Evolutionary conservation across 2,329 filamentous ascomycete genomes (phyloP).

Genomic region (Aureobasidium sp.): DNA sequence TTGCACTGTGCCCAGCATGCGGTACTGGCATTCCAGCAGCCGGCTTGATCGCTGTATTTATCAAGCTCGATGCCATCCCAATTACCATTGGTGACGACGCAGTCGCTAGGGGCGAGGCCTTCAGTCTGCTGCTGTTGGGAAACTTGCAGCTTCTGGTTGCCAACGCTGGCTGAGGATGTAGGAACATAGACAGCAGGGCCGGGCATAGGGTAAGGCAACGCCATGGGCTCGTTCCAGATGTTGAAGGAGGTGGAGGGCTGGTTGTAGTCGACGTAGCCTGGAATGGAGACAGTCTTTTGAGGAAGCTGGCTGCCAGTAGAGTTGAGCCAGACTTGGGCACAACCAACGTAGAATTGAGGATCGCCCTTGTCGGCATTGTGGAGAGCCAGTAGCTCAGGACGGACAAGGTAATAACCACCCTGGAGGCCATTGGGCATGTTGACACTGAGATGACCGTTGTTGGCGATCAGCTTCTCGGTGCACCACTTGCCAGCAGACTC

Average conservation of each 20-base stretch:
- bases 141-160: conserved; percentile 17
- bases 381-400: conserved; percentile 63
- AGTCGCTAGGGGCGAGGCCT: conserved; percentile 50
- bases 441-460: conserved; percentile 58
- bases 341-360: conserved; percentile 68
- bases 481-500: conserved; percentile 54
- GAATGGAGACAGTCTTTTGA: conserved; percentile 54
- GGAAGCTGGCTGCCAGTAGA: conserved; percentile 40
- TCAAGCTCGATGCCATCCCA: conserved; percentile 62
- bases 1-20: conserved; percentile 50
- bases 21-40: conserved; percentile 21
- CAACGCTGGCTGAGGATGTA: conserved; percentile 22
- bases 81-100: conserved; percentile 61
- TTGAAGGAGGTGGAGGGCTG: conserved; percentile 56
- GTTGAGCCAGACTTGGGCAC: conserved; percentile 62
- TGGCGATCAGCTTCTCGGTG: conserved; percentile 59
- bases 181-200: conserved; percentile 52
- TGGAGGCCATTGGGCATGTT: conserved; percentile 55
- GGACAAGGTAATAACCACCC: conserved; percentile 62
- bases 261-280: conserved; percentile 53
- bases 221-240: conserved; percentile 50
- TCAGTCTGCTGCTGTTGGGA: conserved; percentile 30
- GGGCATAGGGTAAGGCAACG: conserved; percentile 52
- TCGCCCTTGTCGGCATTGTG: conserved; percentile 53
- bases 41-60: conserved; percentile 45